Base-by-base conservation (phyloP, 768 basidiomycete genomes). In the Leucocoprinus sp. region DNA sequence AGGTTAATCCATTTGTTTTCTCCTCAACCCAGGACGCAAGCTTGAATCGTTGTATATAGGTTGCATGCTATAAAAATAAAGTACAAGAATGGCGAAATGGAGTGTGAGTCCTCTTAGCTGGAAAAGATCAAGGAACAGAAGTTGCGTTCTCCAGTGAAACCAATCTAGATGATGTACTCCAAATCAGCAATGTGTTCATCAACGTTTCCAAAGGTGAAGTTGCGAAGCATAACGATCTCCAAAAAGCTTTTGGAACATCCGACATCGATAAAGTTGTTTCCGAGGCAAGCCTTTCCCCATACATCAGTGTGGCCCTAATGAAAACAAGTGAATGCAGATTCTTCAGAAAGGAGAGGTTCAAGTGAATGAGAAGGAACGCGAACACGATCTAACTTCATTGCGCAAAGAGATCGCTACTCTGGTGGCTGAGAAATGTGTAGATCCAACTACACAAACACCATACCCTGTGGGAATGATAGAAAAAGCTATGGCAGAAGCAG, bases 51-150 rank as follows among this genome's bases (percentile, higher is more conserved):
- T 5, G 14, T 7, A 27, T 24, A 26, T 43, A 74, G 95, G 87
- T 99, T 56, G 95, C 96, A 28, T 96, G 93, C 64, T 99, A 98
- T 71, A 95, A 97, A 72, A 99, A 99, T 66, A 97, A 97, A 66
- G 96, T 99, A 21, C 90, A 93, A 55, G 93, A 96, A 62, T 99
- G 84, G 79, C 71, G 96, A 48, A 90, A 77, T 48, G 93, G 93
- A 50, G 86, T 95, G 82, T 90, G 64, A 60, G 82, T 24, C 7
- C 23, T 26, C 35, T 37, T 21, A n/a, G 17, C 7, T 5, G 18
- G 18, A 36, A 19, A 22, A n/a, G 4, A 2, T 37, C 31, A 21
- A 38, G 24, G 33, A 17, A 5, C 37, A 19, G 7, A 5, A 22
- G 19, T 55, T 18, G 8, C 38, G 19, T 15, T 26, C 19, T 45